Evolutionary conservation across 108 stramenopile species (phyloP).

Genomic region (Stephanodiscus triporus): DNA sequence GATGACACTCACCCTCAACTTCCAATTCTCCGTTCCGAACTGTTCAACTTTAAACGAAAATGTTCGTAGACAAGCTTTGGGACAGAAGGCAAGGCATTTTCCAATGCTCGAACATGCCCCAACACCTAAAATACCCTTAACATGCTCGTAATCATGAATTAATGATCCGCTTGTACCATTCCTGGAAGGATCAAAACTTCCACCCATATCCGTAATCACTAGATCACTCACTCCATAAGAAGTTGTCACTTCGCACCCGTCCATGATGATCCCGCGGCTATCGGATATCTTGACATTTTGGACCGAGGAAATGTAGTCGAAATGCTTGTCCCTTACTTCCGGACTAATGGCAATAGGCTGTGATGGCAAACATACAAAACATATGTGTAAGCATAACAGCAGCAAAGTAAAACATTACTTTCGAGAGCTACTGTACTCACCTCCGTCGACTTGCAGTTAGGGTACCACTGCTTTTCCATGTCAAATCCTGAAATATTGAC

Average conservation of each 20-base stretch:
- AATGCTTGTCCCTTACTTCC: slow-evolving; percentile 35
- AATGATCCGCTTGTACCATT: slow-evolving; percentile 25
- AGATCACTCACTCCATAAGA: slow-evolving; percentile 40
- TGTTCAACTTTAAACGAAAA: slow-evolving; percentile 44
- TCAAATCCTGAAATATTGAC: slow-evolving; percentile 47
- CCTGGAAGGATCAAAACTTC: slow-evolving; percentile 36
- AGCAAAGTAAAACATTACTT: neutral
- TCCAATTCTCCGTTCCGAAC: slow-evolving; percentile 43
- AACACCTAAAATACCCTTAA: slow-evolving; percentile 21
- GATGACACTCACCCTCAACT: slow-evolving; percentile 23
- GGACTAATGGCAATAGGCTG: slow-evolving; percentile 27
- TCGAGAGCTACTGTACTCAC: neutral
- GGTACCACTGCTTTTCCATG: slow-evolving; percentile 27
- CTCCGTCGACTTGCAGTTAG: slow-evolving; percentile 11
- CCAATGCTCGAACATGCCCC: slow-evolving; percentile 9
- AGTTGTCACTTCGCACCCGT: slow-evolving; percentile 27
- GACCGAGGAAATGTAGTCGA: slow-evolving; percentile 41
- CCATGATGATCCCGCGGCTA: slow-evolving; percentile 28
- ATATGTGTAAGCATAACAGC: neutral
- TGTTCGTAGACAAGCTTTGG: slow-evolving; percentile 42
- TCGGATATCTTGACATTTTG: slow-evolving; percentile 42
- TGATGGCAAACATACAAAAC: neutral
- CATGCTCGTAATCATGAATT: slow-evolving; percentile 15
- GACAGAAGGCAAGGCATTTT: slow-evolving; percentile 44
- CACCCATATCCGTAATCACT: slow-evolving; percentile 47